These are phyloP conservation scores for Collariella sp. DNA, from an alignment of 495 filamentous ascomycete species.

Conservation along the genomic window DNA sequence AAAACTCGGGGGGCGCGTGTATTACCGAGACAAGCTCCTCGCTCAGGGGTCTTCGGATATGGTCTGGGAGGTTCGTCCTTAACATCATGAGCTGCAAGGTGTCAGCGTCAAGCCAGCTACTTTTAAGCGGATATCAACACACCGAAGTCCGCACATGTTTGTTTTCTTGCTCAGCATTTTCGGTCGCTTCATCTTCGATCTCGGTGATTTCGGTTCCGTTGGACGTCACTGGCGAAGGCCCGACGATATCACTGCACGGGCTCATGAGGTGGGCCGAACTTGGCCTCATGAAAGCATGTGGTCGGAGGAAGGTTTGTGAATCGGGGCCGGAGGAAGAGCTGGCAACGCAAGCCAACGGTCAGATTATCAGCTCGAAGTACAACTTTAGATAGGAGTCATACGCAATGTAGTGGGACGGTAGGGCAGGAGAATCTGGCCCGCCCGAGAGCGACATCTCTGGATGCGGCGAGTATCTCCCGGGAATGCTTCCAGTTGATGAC, in stretches of 20 bases:
- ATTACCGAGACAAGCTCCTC: slow-evolving; percentile 81
- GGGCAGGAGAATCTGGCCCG: slow-evolving; percentile 43
- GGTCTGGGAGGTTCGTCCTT: slow-evolving; percentile 49
- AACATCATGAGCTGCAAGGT: slow-evolving; percentile 46
- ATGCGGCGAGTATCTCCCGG: slow-evolving; percentile 52
- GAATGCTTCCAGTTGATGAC: slow-evolving; percentile 45
- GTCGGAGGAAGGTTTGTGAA: slow-evolving; percentile 35
- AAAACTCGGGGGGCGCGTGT: slow-evolving; percentile 74
- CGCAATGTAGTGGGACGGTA: slow-evolving; percentile 41
- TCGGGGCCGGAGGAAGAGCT: slow-evolving; percentile 35
- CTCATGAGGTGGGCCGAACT: slow-evolving; percentile 35
- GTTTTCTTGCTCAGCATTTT: slow-evolving; percentile 21
- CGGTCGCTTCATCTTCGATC: slow-evolving; percentile 63
- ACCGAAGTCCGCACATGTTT: slow-evolving; percentile 31
- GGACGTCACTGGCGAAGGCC: slow-evolving; percentile 69
- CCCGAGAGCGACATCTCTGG: slow-evolving; percentile 51
- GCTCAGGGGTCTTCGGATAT: slow-evolving; percentile 45
- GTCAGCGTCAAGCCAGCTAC: slow-evolving; percentile 18
- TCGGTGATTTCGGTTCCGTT: slow-evolving; percentile 64
- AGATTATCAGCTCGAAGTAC: background rate
- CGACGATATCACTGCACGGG: slow-evolving; percentile 49
- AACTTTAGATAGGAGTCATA: slow-evolving; percentile 19
- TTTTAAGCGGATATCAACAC: slow-evolving; percentile 8
- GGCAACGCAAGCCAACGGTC: slow-evolving; percentile 11
- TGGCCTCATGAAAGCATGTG: slow-evolving; percentile 33